Conservation (phyloP, 2,329 filamentous ascomycete species). For the Exophiala lecanii-corni region DNA sequence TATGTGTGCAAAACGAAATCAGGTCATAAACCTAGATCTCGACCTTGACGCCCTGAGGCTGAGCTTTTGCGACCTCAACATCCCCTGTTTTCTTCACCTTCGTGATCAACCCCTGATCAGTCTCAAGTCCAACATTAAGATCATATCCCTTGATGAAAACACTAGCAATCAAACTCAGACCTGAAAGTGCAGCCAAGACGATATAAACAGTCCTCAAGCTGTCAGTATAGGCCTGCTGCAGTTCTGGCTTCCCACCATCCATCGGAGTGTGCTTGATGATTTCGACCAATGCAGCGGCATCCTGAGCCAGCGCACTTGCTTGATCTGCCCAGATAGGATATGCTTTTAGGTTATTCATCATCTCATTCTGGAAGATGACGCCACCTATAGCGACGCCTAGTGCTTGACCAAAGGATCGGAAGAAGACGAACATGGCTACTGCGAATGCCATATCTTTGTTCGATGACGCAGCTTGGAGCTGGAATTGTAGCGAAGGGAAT, state of each 20-base stretch:
- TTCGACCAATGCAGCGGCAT: conserved; percentile 56
- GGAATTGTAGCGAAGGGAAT: conserved; percentile 57
- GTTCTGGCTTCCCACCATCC: conserved; percentile 35
- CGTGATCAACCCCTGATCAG: conserved; percentile 45
- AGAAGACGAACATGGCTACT: conserved; percentile 63
- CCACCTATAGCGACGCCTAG: conserved; percentile 64
- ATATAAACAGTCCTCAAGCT: conserved; percentile 53
- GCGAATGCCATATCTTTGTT: conserved; percentile 57
- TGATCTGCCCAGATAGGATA: conserved; percentile 46
- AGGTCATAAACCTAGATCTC: too few relatives aligned
- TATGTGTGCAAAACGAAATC: too few relatives aligned
- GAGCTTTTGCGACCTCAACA: conserved; percentile 6
- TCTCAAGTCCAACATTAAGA: conserved; percentile 45
- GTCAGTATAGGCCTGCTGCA: conserved; percentile 52
- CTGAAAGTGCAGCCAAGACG: conserved; percentile 51
- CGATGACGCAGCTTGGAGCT: conserved; percentile 58
- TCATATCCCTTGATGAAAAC: conserved; percentile 49
- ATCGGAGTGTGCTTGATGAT: conserved; percentile 53
- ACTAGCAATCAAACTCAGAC: conserved; percentile 48
- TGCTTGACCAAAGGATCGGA: conserved; percentile 60
- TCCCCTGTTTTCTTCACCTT: conserved; percentile 32
- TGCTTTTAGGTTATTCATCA: conserved; percentile 47
- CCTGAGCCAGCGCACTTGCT: conserved; percentile 49
- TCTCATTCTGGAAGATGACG: conserved; percentile 64
- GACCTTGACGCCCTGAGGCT: background rate